phyloP scores from a whole-genome alignment of 352 stramenopile genomes.

The Phytophthora hybrid region DNA sequence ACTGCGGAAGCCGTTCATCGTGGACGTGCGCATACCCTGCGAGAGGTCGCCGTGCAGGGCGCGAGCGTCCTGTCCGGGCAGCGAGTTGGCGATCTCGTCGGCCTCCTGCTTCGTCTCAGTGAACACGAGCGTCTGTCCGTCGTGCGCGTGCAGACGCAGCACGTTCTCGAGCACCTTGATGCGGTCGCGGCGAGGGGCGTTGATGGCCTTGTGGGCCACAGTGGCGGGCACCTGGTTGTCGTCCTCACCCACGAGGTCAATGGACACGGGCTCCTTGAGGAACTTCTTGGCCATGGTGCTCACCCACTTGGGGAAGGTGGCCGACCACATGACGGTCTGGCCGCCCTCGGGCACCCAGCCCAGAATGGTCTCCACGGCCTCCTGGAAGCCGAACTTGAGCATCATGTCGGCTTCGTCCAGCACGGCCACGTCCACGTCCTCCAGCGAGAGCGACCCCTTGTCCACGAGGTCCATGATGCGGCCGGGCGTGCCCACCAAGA shows the following conservation, averaged over 20 bases:
- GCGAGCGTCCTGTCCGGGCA: slow-evolving; percentile 65
- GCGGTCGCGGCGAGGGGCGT: slow-evolving; percentile 81
- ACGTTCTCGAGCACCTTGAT: slow-evolving; percentile 76
- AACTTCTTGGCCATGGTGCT: slow-evolving; percentile 94
- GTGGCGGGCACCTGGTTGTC: slow-evolving; percentile 87
- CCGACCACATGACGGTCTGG: slow-evolving; percentile 97
- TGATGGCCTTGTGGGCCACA: slow-evolving; percentile 93
- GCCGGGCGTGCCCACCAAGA: slow-evolving; percentile 97
- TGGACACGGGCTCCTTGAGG: slow-evolving; percentile 92
- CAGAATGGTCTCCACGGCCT: slow-evolving; percentile 97
- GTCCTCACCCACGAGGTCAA: slow-evolving; percentile 94
- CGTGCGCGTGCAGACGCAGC: slow-evolving; percentile 68
- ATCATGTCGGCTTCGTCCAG: slow-evolving; percentile 98
- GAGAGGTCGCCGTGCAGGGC: slow-evolving; percentile 84
- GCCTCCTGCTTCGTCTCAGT: slow-evolving; percentile 97
- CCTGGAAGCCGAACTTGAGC: slow-evolving; percentile 99
- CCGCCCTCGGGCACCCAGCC: slow-evolving; percentile 70
- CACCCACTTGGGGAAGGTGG: slow-evolving; percentile 97
- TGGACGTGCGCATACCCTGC: slow-evolving; percentile 92
- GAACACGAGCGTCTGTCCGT: slow-evolving; percentile 95
- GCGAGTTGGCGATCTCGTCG: slow-evolving; percentile 94
- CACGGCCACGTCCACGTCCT: slow-evolving; percentile 90
- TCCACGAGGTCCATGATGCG: slow-evolving; percentile 97
- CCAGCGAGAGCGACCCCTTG: slow-evolving; percentile 92
- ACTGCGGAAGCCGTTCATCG: slow-evolving; percentile 96